phyloP scores from a whole-genome alignment of 2,329 filamentous ascomycete species.

The Didymella segeticola region DNA sequence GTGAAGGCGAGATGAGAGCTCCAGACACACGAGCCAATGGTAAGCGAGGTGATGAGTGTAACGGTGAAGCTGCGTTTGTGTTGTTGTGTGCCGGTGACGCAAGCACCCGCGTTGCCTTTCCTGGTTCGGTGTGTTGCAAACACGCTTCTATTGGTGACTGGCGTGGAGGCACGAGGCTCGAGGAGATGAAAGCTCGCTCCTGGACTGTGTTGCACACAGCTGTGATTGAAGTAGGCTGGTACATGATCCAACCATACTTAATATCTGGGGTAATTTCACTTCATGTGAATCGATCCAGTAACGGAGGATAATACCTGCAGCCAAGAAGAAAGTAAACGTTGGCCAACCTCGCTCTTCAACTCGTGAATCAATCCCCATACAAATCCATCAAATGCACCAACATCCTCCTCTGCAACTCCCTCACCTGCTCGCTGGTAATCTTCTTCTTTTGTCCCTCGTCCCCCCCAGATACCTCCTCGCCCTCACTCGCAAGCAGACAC shows the following conservation, averaged over 20 bases:
- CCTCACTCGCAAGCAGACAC: slow-evolving; percentile 33
- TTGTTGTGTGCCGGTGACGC: slow-evolving; percentile 10
- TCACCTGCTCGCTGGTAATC: slow-evolving; percentile 36
- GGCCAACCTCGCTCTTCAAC: too few relatives aligned
- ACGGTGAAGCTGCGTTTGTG: slow-evolving; percentile 22
- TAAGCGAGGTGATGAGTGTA: not conserved
- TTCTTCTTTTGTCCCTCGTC: slow-evolving; percentile 18
- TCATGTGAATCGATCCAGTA: too few relatives aligned
- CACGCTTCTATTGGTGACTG: slow-evolving; percentile 5
- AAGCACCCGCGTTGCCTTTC: slow-evolving; percentile 9
- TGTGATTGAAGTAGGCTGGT: too few relatives aligned
- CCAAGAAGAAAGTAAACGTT: too few relatives aligned
- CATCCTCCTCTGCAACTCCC: slow-evolving; percentile 47
- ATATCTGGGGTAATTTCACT: too few relatives aligned
- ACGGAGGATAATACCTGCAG: too few relatives aligned
- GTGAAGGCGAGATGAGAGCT: slow-evolving; percentile 7
- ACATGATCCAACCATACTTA: not conserved
- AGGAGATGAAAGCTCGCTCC: too few relatives aligned
- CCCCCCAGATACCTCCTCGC: slow-evolving; percentile 14
- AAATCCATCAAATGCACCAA: slow-evolving; percentile 42
- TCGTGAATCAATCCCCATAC: slow-evolving; percentile 37
- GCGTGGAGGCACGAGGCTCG: too few relatives aligned
- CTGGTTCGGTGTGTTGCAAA: slow-evolving; percentile 7
- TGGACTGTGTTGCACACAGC: not conserved
- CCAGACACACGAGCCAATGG: slow-evolving; percentile 16